Base-by-base conservation (phyloP, 805 yeast species). In the Huiozyma sinensis region DNA sequence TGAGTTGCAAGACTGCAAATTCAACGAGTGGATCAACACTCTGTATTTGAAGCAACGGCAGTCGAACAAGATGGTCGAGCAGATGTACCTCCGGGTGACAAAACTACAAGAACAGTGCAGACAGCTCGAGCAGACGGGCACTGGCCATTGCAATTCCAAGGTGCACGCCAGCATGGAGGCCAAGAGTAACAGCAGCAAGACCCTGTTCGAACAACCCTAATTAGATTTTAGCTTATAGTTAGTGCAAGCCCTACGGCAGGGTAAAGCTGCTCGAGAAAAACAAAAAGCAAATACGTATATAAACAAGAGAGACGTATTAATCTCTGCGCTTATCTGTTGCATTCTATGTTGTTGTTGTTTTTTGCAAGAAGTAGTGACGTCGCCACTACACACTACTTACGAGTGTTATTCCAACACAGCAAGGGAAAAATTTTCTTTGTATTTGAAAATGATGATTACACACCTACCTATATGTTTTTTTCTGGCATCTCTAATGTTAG, bases 401-500 rank as follows among this genome's bases (percentile, higher is more conserved):
- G 4, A 17, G 24, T 17, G 4, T 17, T 17, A 17, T 17, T 17
- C 24, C 24, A 17, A 17, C 24, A 17, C 24, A 17, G 24, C 2
- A 17, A 17, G 4, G 24, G 24, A 17, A 17, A 17, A 3, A 3
- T 4, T 17, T 17, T 17, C 24, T 17, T 17, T 17, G 4, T n/a
- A n/a, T 17, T 17, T 17, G 24, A 17, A 17, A 13, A 48, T 50
- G 53, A 50, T 50, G 53, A 50, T 40, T 44, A 32, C 46, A 32
- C 40, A 31, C 30, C 34, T 48, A 46, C 36, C 46, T 17, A 17
- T 17, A 17, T 17, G 24, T 73, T 80, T 78, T 79, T 81, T 81
- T 82, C 89, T 82, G 89, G 89, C 89, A 82, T 82, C 89, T 82
- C 88, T 82, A 82, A 81, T 81, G 84, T 80, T 81, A 82, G 88